Evolutionary conservation across 2,329 filamentous ascomycete genomes (phyloP).

Genomic region (Exophiala lecanii-corni): DNA sequence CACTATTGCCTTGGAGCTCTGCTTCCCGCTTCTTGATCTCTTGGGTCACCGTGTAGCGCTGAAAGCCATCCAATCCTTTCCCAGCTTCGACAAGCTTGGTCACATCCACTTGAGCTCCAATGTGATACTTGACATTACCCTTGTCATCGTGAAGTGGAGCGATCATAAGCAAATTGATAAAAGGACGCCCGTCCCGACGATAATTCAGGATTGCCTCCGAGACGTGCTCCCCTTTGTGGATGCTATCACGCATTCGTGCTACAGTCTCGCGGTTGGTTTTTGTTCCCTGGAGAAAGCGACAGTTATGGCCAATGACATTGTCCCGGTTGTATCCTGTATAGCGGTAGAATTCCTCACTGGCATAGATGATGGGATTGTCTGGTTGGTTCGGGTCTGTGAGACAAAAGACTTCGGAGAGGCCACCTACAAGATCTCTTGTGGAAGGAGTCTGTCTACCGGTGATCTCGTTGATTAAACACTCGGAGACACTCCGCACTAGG

Average conservation of each 20-base stretch:
- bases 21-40: conserved; percentile 12
- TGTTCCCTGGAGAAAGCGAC: conserved; percentile 42
- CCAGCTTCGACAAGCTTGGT: conserved; percentile 29
- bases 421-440: conserved; percentile 38
- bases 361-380: conserved; percentile 45
- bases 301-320: conserved; percentile 42
- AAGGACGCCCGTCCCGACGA: conserved; percentile 30
- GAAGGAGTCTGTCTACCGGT: conserved; percentile 38
- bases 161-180: conserved; percentile 32
- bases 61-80: conserved; percentile 28
- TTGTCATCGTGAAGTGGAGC: conserved; percentile 31
- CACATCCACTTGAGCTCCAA: conserved; percentile 32
- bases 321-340: conserved; percentile 41
- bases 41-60: conserved; percentile 21
- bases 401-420: conserved; percentile 44
- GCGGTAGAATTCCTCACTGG: conserved; percentile 43
- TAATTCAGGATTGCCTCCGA: conserved; percentile 44
- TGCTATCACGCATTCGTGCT: conserved; percentile 33
- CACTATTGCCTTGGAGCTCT: conserved; percentile 5
- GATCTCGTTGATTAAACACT: conserved; percentile 41
- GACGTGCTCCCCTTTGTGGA: conserved; percentile 37
- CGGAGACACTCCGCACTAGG: conserved; percentile 37
- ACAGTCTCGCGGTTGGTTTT: conserved; percentile 34
- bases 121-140: conserved; percentile 30
- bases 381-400: conserved; percentile 39